Percentiles rank a stretch among this genome's conserved stretches.
Evolutionary conservation across 306 rosid species (phyloP).

Genomic region (Urtica urens): DNA sequence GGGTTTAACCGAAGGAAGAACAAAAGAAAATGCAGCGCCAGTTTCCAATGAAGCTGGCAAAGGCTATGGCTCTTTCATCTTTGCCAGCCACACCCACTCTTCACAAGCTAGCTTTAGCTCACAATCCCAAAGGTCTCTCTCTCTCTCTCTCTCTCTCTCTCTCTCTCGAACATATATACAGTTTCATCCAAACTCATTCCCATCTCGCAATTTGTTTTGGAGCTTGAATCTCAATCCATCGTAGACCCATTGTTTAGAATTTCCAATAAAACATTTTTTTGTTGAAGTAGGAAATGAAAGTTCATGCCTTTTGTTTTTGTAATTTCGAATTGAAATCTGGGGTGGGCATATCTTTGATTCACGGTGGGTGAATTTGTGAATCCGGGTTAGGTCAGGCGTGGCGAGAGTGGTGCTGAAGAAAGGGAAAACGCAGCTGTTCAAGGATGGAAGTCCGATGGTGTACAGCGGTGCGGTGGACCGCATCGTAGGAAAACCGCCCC

Average conservation of each 20-base stretch:
- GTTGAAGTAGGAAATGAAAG: neutral
- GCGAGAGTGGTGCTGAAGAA: slow-evolving; percentile 83
- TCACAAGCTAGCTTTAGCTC: slow-evolving; percentile 47
- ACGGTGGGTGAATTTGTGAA: too few species aligned
- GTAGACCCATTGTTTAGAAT: too few species aligned
- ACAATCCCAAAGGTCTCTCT: slow-evolving; percentile 48
- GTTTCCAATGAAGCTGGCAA: slow-evolving; percentile 38
- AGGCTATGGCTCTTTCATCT: slow-evolving; percentile 39
- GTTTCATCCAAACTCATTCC: too few species aligned
- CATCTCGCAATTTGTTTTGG: too few species aligned
- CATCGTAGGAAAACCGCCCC: slow-evolving; percentile 85
- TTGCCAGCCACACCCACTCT: slow-evolving; percentile 41
- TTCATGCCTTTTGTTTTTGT: neutral
- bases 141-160: neutral
- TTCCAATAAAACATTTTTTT: too few species aligned
- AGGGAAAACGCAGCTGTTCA: slow-evolving; percentile 88
- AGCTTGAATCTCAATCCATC: too few species aligned
- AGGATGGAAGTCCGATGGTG: slow-evolving; percentile 96
- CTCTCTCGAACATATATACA: too few species aligned
- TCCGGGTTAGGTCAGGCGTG: slow-evolving; percentile 50
- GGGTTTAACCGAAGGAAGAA: slow-evolving; percentile 1
- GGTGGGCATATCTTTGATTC: too few species aligned
- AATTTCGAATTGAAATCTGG: neutral
- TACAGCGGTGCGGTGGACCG: slow-evolving; percentile 94
- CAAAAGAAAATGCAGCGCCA: slow-evolving; percentile 33